These are phyloP conservation scores for Exophiala aquamarina DNA, from an alignment of 2,329 filamentous ascomycete species.

Conservation along the genomic window DNA sequence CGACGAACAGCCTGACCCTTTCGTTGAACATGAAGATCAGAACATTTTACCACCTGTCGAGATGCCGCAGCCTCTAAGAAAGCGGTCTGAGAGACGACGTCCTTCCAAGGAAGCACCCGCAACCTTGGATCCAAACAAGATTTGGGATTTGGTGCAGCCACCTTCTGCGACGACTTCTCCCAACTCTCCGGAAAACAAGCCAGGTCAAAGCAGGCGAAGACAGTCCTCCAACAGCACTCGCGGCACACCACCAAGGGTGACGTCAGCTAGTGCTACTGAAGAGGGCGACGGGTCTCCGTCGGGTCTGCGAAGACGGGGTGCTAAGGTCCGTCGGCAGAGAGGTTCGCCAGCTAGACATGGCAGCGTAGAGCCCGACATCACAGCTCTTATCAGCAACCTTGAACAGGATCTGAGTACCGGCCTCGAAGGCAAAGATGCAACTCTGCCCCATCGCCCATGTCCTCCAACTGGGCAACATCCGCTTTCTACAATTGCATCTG, in stretches of 20 bases:
- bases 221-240: constrained; percentile 12
- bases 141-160: constrained; percentile 26
- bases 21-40: constrained; percentile 42
- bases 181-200: background rate
- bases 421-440: background rate
- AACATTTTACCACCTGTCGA: constrained; percentile 33
- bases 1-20: constrained; percentile 56
- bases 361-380: background rate
- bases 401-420: background rate
- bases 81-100: constrained; percentile 37
- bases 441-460: constrained; percentile 40
- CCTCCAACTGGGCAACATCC: constrained; percentile 54
- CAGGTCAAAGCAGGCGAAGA: background rate
- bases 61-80: constrained; percentile 42
- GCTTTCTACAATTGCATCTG: constrained; percentile 60
- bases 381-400: no score
- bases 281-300: constrained; percentile 25
- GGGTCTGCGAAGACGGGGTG: constrained; percentile 30
- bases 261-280: constrained; percentile 7
- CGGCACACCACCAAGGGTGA: constrained; percentile 5
- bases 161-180: constrained; percentile 11
- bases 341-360: background rate
- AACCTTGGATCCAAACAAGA: constrained; percentile 28
- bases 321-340: constrained; percentile 16
- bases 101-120: constrained; percentile 24